These are phyloP conservation scores for Elsinoe necatrix DNA, from an alignment of 2,329 filamentous ascomycete genomes.

Conservation along the genomic window DNA sequence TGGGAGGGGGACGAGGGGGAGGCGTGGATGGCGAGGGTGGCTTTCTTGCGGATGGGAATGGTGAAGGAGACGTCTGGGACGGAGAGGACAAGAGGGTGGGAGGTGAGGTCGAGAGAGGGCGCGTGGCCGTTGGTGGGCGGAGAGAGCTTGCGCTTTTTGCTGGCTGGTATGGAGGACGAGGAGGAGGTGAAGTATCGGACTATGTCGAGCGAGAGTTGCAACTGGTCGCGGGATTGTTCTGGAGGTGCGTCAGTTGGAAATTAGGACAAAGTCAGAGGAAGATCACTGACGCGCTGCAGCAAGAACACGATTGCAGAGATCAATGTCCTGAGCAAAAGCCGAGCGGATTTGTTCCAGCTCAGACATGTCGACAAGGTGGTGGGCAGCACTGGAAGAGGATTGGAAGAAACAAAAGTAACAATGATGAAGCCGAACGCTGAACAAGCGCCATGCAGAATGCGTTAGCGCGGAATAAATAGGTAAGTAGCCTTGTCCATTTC, in stretches of 20 bases:
- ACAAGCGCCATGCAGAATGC: not conserved
- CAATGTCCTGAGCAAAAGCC: constrained; percentile 17
- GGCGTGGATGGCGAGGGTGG: constrained; percentile 48
- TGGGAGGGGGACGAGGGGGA: constrained; percentile 23
- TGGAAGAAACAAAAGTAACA: not conserved
- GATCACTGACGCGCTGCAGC: constrained; percentile 17
- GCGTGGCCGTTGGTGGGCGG: constrained; percentile 27
- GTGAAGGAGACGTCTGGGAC: constrained; percentile 52
- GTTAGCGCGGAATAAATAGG: not conserved
- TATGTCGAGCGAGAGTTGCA: constrained; percentile 41
- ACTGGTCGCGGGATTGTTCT: constrained; percentile 20
- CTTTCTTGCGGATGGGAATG: constrained; percentile 55
- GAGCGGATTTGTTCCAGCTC: constrained; percentile 10
- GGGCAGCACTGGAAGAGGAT: not conserved
- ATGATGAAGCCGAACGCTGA: not conserved
- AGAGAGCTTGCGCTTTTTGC: constrained; percentile 45
- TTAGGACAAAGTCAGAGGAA: not conserved
- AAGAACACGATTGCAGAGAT: constrained; percentile 18
- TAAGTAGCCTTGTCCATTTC: not conserved
- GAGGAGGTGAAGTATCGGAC: constrained; percentile 34
- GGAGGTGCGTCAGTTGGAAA: not conserved
- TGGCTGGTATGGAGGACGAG: constrained; percentile 25
- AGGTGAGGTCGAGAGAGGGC: constrained; percentile 15
- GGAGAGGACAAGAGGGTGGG: constrained; percentile 30
- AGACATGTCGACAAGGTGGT: not conserved